Evolutionary conservation across 495 filamentous ascomycete species (phyloP).

Genomic region (Podospora pseudoanserina): DNA sequence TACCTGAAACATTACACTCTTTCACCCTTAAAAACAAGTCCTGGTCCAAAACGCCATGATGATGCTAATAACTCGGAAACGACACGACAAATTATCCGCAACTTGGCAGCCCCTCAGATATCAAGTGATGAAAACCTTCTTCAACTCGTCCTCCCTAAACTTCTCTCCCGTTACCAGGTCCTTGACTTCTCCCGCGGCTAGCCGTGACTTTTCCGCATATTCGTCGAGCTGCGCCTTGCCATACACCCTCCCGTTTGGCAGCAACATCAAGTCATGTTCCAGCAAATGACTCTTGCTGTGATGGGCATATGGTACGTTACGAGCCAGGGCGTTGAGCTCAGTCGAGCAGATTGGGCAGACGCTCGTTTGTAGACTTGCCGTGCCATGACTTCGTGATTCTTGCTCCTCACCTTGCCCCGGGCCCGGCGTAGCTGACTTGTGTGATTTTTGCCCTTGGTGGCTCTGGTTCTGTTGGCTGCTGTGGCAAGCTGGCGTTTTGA

Average conservation of each 20-base stretch:
- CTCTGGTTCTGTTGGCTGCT: constrained; percentile 42
- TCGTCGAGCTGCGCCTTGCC: constrained; percentile 69
- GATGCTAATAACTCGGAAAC: background rate
- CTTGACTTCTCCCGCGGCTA: constrained; percentile 63
- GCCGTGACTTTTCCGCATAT: constrained; percentile 69
- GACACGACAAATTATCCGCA: background rate
- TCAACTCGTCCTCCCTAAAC: constrained; percentile 57
- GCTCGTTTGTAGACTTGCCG: constrained; percentile 36
- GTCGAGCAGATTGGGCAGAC: constrained; percentile 94
- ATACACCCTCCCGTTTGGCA: constrained; percentile 86
- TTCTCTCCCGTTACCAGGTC: constrained; percentile 75
- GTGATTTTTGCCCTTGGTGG: constrained; percentile 24
- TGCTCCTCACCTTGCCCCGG: background rate
- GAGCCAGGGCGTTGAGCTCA: constrained; percentile 87
- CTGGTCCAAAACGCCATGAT: background rate
- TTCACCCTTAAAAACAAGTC: background rate
- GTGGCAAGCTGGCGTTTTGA: constrained; percentile 95
- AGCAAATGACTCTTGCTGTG: constrained; percentile 84
- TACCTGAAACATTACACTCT: background rate
- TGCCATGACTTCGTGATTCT: constrained; percentile 21
- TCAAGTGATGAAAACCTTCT: constrained; percentile 80
- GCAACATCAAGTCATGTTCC: constrained; percentile 76
- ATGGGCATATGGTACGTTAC: constrained; percentile 86
- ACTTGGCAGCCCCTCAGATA: background rate
- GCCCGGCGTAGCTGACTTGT: background rate